phyloP scores from a whole-genome alignment of 495 filamentous ascomycete species.

The Aspergillus funiculosus region DNA sequence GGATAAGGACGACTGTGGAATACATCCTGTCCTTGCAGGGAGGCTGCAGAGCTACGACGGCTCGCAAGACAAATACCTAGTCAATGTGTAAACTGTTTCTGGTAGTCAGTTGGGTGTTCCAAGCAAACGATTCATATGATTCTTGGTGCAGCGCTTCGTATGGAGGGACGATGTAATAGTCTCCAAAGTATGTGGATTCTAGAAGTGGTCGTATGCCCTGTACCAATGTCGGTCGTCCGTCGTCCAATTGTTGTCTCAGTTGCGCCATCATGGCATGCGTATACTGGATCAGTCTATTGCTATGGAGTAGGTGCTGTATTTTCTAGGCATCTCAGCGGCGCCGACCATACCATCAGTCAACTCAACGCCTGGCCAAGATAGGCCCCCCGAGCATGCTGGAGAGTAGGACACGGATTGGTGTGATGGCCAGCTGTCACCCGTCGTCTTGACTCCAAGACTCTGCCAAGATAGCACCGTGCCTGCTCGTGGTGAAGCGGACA shows the following conservation, averaged over 20 bases:
- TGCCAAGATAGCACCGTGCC: neutral
- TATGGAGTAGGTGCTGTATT: too few species aligned
- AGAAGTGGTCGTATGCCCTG: too few species aligned
- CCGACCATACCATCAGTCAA: too few species aligned
- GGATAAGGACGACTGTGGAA: slow-evolving; percentile 15
- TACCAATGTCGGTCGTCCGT: too few species aligned
- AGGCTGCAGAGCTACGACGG: slow-evolving; percentile 6
- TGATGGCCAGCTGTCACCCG: neutral
- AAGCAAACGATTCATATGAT: slow-evolving; percentile 1
- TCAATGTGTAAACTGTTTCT: neutral
- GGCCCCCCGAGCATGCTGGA: neutral
- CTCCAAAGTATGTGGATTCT: too few species aligned
- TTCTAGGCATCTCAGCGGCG: too few species aligned
- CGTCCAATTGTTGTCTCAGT: too few species aligned
- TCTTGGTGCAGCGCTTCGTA: too few species aligned
- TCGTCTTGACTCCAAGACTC: neutral
- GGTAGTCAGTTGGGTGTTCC: neutral
- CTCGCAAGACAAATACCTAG: neutral
- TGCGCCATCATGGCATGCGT: too few species aligned
- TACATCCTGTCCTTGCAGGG: slow-evolving; percentile 16
- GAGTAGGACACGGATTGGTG: slow-evolving; percentile 3
- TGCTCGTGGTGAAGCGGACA: neutral
- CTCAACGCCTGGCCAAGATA: too few species aligned
- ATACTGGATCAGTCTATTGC: too few species aligned
- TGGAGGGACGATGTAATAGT: too few species aligned